These are phyloP conservation scores for Cryptosporidium xiaoi DNA, from an alignment of 169 alveolate species.

Conservation along the genomic window DNA sequence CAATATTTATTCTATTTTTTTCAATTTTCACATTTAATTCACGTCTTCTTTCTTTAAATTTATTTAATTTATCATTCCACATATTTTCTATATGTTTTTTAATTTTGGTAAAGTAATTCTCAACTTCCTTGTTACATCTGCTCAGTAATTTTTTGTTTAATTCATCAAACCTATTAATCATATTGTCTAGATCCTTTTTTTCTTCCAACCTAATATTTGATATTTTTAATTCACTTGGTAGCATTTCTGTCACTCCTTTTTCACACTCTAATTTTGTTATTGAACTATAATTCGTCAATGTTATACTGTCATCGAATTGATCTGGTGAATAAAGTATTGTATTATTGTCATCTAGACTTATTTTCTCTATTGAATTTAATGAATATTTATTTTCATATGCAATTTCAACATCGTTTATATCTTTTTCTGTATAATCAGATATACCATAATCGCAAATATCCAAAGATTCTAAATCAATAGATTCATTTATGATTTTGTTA, in stretches of 20 bases:
- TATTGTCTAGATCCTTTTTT: constrained; percentile 18
- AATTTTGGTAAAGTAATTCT: constrained; percentile 8
- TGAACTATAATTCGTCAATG: constrained; percentile 18
- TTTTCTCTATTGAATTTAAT: neutral
- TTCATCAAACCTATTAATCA: constrained; percentile 9
- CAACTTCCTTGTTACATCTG: constrained; percentile 34
- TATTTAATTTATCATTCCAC: constrained; percentile 10
- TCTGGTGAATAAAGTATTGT: neutral
- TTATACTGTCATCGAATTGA: constrained; percentile 16
- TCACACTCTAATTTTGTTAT: neutral
- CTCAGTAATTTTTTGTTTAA: constrained; percentile 4
- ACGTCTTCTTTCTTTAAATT: constrained; percentile 26
- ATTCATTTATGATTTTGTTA: neutral
- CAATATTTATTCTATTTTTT: constrained; percentile 11
- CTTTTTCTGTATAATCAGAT: constrained; percentile 1
- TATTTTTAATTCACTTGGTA: constrained; percentile 20
- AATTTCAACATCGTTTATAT: neutral
- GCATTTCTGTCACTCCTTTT: too few species aligned
- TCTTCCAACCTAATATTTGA: constrained; percentile 38
- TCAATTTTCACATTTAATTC: constrained; percentile 15
- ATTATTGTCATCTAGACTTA: neutral
- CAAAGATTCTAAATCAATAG: neutral
- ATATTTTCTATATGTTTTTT: constrained; percentile 27
- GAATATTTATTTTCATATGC: neutral
- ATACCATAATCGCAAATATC: neutral